A percentile compares a stretch with the other conserved stretches of the same genome.
Evolutionary conservation across 371 early-diverging fungal genomes (phyloP).

Genomic region (Mucor circinelloides): DNA sequence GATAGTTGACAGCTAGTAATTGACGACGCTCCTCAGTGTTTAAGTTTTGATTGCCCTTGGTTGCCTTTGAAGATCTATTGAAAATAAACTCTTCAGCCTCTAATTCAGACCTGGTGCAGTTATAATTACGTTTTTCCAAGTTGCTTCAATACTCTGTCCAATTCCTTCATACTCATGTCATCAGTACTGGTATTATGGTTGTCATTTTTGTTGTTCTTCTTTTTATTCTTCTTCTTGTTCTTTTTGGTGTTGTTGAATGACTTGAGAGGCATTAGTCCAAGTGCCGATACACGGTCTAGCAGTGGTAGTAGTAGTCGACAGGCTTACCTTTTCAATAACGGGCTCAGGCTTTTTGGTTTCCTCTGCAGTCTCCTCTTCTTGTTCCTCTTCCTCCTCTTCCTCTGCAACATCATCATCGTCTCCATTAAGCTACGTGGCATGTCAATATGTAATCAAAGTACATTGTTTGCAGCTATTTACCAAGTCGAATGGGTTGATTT

Average conservation of each 20-base stretch:
- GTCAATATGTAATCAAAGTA: neutral
- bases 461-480: constrained; percentile 26
- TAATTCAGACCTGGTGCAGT: neutral
- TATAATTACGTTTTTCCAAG: constrained; percentile 51
- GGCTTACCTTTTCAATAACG: constrained; percentile 11
- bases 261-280: neutral
- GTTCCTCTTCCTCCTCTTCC: constrained; percentile 40
- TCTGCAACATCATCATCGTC: constrained; percentile 43
- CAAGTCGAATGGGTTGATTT: constrained; percentile 71
- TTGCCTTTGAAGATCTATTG: neutral
- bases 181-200: constrained; percentile 30
- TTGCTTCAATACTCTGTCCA: constrained; percentile 62
- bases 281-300: neutral
- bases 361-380: constrained; percentile 3
- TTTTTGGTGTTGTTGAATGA: constrained; percentile 11
- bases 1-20: constrained; percentile 65
- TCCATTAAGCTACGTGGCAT: constrained; percentile 17
- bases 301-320: too few species aligned
- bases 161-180: constrained; percentile 64
- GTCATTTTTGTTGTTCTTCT: constrained; percentile 59
- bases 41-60: neutral
- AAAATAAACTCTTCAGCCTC: neutral
- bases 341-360: constrained; percentile 14
- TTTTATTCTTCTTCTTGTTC: constrained; percentile 37
- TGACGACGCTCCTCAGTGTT: constrained; percentile 38